A percentile compares a stretch with the other conserved stretches of the same genome.
Evolutionary conservation across 2,329 filamentous ascomycete species (phyloP).

Genomic region (Neofusicoccum parvum): DNA sequence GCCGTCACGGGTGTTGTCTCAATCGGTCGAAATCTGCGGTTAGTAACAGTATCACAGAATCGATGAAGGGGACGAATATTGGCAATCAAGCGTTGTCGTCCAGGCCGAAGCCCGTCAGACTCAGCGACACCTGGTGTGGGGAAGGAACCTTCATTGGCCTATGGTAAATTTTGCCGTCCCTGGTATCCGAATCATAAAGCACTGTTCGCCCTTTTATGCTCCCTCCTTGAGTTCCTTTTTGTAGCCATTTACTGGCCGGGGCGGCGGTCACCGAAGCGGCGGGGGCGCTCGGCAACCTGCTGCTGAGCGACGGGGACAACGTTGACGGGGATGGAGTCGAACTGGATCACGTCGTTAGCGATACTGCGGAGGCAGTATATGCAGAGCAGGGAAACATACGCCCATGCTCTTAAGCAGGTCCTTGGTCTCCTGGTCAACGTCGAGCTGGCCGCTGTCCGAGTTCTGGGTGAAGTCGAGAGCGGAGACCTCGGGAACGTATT

Average conservation of each 20-base stretch:
- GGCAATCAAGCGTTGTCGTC: constrained; percentile 92
- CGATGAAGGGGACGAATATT: constrained; percentile 39
- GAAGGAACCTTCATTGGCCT: constrained; percentile 35
- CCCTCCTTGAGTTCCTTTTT: constrained; percentile 32
- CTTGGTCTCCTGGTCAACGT: constrained; percentile 97
- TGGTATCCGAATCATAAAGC: constrained; percentile 28
- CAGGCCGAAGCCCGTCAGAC: constrained; percentile 54
- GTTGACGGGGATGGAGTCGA: constrained; percentile 97
- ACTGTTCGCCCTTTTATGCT: constrained; percentile 20
- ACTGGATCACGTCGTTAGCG: constrained; percentile 57
- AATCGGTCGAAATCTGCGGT: not conserved
- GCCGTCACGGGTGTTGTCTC: not conserved
- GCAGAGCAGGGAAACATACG: constrained; percentile 63
- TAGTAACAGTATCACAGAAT: constrained; percentile 3
- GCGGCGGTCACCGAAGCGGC: constrained; percentile 72
- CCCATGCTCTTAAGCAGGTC: constrained; percentile 98
- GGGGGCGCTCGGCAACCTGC: constrained; percentile 79
- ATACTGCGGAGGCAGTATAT: not conserved
- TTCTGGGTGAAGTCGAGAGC: constrained; percentile 97
- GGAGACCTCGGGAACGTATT: constrained; percentile 99
- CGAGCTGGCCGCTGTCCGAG: constrained; percentile 88
- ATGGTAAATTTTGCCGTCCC: constrained; percentile 39
- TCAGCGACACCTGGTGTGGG: constrained; percentile 83
- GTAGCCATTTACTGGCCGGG: constrained; percentile 29
- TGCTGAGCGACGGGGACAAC: constrained; percentile 87